These are phyloP conservation scores for Ramaria sp. DNA, from an alignment of 768 basidiomycete species.

Conservation along the genomic window DNA sequence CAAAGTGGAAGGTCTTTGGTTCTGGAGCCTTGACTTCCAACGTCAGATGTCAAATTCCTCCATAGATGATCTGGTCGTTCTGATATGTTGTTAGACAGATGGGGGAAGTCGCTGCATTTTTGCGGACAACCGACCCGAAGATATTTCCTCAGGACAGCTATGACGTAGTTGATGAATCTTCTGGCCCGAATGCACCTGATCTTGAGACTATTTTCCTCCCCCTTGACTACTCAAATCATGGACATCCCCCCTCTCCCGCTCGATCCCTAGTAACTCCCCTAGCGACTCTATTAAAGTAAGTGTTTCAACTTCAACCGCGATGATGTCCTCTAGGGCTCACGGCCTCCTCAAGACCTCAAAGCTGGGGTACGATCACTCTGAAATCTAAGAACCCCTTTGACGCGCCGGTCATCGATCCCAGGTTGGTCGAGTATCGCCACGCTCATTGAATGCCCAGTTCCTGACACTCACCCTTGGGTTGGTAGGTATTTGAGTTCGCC, in stretches of 20 bases:
- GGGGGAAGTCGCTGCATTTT: slow-evolving; percentile 22
- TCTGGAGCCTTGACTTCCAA: slow-evolving; percentile 6
- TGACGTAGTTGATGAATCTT: slow-evolving; percentile 20
- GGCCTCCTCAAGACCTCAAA: slow-evolving; percentile 4
- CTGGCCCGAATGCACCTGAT: slow-evolving; percentile 24
- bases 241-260: neutral
- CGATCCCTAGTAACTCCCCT: neutral
- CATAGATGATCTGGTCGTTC: no score
- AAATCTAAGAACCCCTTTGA: slow-evolving; percentile 31
- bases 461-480: no score
- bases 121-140: slow-evolving; percentile 21
- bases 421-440: neutral
- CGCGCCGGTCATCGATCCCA: slow-evolving; percentile 33
- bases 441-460: no score
- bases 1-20: slow-evolving; percentile 1
- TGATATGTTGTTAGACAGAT: slow-evolving; percentile 2
- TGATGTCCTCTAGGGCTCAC: neutral
- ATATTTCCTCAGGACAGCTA: slow-evolving; percentile 23
- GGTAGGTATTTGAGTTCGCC: neutral
- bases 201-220: slow-evolving; percentile 16
- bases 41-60: neutral
- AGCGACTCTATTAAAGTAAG: neutral
- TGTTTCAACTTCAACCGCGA: neutral
- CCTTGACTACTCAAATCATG: neutral
- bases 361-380: slow-evolving; percentile 26